These are phyloP conservation scores for Lasiodiplodia sp. DNA, from an alignment of 2,329 filamentous ascomycete species.

Conservation along the genomic window DNA sequence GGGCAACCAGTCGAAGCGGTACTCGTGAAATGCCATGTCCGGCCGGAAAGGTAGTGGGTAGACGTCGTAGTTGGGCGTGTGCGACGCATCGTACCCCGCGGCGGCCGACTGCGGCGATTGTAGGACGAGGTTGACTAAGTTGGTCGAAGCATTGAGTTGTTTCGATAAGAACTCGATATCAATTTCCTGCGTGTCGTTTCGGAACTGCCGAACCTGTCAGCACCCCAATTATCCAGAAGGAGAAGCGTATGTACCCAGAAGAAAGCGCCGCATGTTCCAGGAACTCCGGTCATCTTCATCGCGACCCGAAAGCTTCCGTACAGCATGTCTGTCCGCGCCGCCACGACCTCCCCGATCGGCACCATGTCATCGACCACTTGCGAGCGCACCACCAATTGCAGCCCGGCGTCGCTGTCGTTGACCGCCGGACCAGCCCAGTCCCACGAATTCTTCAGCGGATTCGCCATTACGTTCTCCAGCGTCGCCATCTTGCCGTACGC, in stretches of 20 bases:
- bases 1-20: conserved; percentile 77
- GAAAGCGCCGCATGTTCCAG: conserved; percentile 78
- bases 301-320: conserved; percentile 74
- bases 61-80: conserved; percentile 65
- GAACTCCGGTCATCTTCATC: conserved; percentile 67
- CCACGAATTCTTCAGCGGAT: conserved; percentile 54
- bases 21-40: conserved; percentile 73
- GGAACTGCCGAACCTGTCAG: conserved; percentile 62
- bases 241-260: conserved; percentile 68
- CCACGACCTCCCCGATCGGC: conserved; percentile 69
- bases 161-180: conserved; percentile 80
- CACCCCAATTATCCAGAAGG: background rate
- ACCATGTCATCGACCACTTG: conserved; percentile 59
- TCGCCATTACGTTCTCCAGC: conserved; percentile 64
- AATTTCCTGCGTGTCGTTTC: conserved; percentile 80
- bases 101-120: conserved; percentile 68
- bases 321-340: conserved; percentile 66
- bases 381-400: conserved; percentile 49
- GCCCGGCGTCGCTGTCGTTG: conserved; percentile 50
- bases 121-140: conserved; percentile 76
- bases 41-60: conserved; percentile 72
- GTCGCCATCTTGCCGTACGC: conserved; percentile 71
- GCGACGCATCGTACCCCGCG: conserved; percentile 68
- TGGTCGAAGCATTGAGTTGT: conserved; percentile 66
- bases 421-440: conserved; percentile 55